These are phyloP conservation scores for Aaosphaeria arxii DNA, from an alignment of 2,329 filamentous ascomycete genomes.

Conservation along the genomic window DNA sequence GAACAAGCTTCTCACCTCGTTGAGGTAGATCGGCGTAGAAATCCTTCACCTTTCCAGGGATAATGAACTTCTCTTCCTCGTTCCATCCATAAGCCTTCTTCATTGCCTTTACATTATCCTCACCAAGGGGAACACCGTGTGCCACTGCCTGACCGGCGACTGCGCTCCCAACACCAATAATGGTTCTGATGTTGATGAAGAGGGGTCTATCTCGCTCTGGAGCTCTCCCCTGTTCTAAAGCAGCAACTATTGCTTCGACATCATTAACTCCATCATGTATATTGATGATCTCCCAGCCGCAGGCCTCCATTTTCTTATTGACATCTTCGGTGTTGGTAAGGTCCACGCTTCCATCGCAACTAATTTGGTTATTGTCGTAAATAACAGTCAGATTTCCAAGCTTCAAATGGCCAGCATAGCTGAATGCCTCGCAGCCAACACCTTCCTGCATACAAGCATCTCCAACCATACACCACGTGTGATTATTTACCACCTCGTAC, in stretches of 20 bases:
- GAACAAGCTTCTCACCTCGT: constrained; percentile 47
- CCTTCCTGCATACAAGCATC: constrained; percentile 59
- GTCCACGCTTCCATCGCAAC: constrained; percentile 54
- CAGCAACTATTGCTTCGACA: constrained; percentile 46
- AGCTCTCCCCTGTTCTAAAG: constrained; percentile 45
- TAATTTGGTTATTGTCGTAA: constrained; percentile 42
- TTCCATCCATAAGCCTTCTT: constrained; percentile 50
- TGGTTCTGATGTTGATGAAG: constrained; percentile 55
- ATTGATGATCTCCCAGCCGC: constrained; percentile 52
- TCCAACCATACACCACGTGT: constrained; percentile 57
- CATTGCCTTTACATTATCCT: constrained; percentile 50
- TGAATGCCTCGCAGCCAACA: constrained; percentile 56
- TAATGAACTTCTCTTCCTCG: constrained; percentile 43
- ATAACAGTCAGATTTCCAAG: constrained; percentile 57
- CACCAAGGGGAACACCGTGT: constrained; percentile 57
- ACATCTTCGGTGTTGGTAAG: constrained; percentile 55
- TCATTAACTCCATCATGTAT: constrained; percentile 53
- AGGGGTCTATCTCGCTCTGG: constrained; percentile 45
- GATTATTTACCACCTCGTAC: constrained; percentile 49
- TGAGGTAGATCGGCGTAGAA: constrained; percentile 51
- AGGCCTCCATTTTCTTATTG: constrained; percentile 57
- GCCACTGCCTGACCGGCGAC: constrained; percentile 48
- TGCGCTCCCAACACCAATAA: constrained; percentile 50
- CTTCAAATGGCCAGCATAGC: constrained; percentile 54
- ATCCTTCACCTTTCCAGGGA: constrained; percentile 44